Percentiles rank a stretch among this genome's conserved stretches.
Evolutionary conservation across 257 asterid genomes (phyloP).

Genomic region (Eucommia ulmoides): DNA sequence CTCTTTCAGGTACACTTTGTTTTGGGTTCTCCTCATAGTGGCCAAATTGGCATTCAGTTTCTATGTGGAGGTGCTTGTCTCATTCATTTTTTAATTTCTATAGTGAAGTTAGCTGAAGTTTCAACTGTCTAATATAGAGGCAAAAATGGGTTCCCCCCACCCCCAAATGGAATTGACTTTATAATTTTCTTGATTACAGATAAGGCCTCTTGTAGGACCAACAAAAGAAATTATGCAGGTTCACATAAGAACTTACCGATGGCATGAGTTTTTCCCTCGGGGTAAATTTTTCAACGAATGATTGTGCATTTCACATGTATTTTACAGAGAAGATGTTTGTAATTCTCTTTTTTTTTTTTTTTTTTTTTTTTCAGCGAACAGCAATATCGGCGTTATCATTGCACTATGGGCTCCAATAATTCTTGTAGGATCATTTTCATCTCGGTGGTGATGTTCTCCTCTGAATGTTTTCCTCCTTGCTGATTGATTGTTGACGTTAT

Average conservation of each 20-base stretch:
- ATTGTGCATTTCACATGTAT: no score
- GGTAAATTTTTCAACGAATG: slow-evolving; percentile 41
- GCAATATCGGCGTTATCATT: slow-evolving; percentile 87
- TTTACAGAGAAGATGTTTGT: no score
- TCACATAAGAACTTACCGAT: slow-evolving; percentile 27
- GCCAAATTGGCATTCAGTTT: slow-evolving; percentile 89
- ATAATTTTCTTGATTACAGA: slow-evolving; percentile 40
- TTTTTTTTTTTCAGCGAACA: slow-evolving; percentile 45
- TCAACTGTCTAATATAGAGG: no score
- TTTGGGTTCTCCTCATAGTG: slow-evolving; percentile 87
- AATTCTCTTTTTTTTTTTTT: no score
- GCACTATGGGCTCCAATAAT: slow-evolving; percentile 91
- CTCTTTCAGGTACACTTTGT: slow-evolving; percentile 61
- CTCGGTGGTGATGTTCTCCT: slow-evolving; percentile 10
- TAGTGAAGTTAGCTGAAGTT: not conserved
- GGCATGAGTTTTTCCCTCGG: slow-evolving; percentile 98
- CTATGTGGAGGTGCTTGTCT: slow-evolving; percentile 51
- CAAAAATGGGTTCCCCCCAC: no score
- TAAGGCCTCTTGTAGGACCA: slow-evolving; percentile 78
- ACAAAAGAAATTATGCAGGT: slow-evolving; percentile 72
- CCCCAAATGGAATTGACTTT: not conserved
- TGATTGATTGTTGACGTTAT: slow-evolving; percentile 9
- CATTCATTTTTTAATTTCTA: not conserved
- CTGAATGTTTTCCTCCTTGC: slow-evolving; percentile 10
- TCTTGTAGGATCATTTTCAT: slow-evolving; percentile 41